phyloP scores from a whole-genome alignment of 2,329 filamentous ascomycete species.

The Hypoxylon rubiginosum region DNA sequence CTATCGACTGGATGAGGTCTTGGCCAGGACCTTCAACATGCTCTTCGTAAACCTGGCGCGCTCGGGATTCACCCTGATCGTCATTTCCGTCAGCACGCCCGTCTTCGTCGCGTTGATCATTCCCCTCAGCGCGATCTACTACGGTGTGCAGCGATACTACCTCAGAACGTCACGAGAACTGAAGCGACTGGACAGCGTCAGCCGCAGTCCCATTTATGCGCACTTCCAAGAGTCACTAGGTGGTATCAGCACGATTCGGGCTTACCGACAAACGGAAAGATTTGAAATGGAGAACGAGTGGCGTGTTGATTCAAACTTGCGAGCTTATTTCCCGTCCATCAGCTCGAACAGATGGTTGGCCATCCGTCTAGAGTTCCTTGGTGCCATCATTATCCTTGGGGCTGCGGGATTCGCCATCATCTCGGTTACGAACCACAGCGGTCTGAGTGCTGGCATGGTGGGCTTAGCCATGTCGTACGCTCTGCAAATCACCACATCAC shows the following conservation, averaged over 20 bases:
- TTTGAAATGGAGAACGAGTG: conserved; percentile 97
- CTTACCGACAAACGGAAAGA: conserved; percentile 88
- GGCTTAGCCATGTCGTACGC: conserved; percentile 98
- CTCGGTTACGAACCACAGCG: conserved; percentile 77
- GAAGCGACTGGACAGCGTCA: conserved; percentile 95
- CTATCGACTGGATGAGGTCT: conserved; percentile 88
- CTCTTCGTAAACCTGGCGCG: conserved; percentile 82
- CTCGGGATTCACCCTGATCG: conserved; percentile 84
- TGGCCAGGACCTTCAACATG: conserved; percentile 99
- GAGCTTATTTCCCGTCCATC: conserved; percentile 95
- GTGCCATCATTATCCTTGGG: conserved; percentile 90
- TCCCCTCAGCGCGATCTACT: conserved; percentile 83
- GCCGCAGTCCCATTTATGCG: conserved; percentile 94
- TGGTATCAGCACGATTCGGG: conserved; percentile 94
- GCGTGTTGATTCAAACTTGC: conserved; percentile 93
- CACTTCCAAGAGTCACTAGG: conserved; percentile 98
- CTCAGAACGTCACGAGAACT: conserved; percentile 95
- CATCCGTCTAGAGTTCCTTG: conserved; percentile 94
- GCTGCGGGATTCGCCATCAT: conserved; percentile 87
- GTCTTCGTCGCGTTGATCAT: conserved; percentile 84
- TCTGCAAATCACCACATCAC: conserved; percentile 93
- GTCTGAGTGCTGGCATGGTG: conserved; percentile 79
- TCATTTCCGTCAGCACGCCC: conserved; percentile 87
- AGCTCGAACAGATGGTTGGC: conserved; percentile 96
- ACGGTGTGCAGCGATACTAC: conserved; percentile 97